Conservation (phyloP, 768 basidiomycete genomes). For the Boletus insuetus region DNA sequence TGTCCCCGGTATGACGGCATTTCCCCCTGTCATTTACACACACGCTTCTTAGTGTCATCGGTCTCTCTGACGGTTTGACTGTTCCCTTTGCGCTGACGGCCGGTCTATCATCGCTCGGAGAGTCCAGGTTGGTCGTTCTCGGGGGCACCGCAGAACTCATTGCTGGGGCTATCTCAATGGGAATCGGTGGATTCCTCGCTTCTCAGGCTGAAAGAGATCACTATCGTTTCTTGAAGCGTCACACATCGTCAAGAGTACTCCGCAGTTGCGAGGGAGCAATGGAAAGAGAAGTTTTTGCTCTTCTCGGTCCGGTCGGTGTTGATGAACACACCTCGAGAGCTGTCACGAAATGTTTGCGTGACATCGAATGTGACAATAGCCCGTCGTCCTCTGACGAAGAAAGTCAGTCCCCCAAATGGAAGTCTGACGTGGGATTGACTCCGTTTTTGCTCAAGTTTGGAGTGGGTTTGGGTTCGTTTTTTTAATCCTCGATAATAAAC, state of each 20-base stretch:
- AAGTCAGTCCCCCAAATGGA: conserved; percentile 57
- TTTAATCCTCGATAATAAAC: not conserved
- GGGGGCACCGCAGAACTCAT: conserved; percentile 96
- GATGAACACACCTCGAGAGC: conserved; percentile 76
- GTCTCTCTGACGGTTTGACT: conserved; percentile 87
- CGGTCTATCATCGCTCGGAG: conserved; percentile 84
- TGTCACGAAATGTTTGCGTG: conserved; percentile 73
- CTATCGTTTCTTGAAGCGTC: conserved; percentile 74
- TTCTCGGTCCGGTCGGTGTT: conserved; percentile 88
- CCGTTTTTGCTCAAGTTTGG: conserved; percentile 96
- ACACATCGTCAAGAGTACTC: conserved; percentile 77
- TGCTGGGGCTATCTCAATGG: conserved; percentile 97
- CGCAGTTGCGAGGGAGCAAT: conserved; percentile 93
- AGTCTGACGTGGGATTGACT: conserved; percentile 80
- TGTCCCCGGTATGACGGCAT: not conserved
- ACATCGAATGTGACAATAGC: conserved; percentile 52
- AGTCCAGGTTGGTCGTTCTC: conserved; percentile 87
- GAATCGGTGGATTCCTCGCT: conserved; percentile 96
- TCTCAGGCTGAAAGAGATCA: conserved; percentile 97
- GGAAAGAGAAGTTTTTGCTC: conserved; percentile 88
- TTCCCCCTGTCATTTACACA: not conserved
- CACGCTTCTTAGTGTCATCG: conserved; percentile 61
- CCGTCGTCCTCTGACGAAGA: conserved; percentile 48
- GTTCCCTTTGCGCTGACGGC: conserved; percentile 92
- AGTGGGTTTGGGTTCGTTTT: conserved; percentile 74